Base-by-base conservation (phyloP, 257 asterid species). In the Datura wrightii region DNA sequence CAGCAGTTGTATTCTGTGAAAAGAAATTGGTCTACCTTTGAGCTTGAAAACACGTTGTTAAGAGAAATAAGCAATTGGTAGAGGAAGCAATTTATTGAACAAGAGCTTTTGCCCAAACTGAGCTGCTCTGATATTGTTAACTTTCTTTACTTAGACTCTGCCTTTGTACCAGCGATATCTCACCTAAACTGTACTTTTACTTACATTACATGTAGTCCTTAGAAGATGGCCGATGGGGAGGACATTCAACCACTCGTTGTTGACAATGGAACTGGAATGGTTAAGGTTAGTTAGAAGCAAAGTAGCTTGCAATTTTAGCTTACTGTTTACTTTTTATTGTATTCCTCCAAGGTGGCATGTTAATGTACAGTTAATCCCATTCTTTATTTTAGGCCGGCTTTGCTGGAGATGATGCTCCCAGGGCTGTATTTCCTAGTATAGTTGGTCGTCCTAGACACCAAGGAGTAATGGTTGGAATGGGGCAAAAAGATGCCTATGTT, bases 361-460 rank as follows among this genome's bases (percentile, higher is more conserved):
- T 2, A 66, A 36, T 36, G n/a, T 36, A 36, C 14, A 13, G 44
- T 67, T 41, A 37, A 15, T 37, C 24, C 2, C 2, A 2, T 36
- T 67, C 50, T 37, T 65, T 66, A 5, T 66, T 67, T 37, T 56
- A 87, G 91, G 91, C 90, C 84, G 91, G 91, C 36, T 89, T 89
- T 87, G 91, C 91, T 42, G 90, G 91, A 52, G 91, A 89, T 66
- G 91, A 89, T 82, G 91, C 91, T 66, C 90, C 91, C 5, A 84
- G 91, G 87, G 91, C 90, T 50, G 91, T 89, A 36, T 89, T 89
- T 70, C 90, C 91, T 10, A 89, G 91, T 54, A 89, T 89, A 53
- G 87, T 89, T 6, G 91, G 91, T 13, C 91, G 91, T 46, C 91
- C 91, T 19, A 72, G 86, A 53, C 91, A 89, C 76, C 84, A 88